These are phyloP conservation scores for Helotiales sp. DNA, from an alignment of 2,329 filamentous ascomycete species.

Conservation along the genomic window DNA sequence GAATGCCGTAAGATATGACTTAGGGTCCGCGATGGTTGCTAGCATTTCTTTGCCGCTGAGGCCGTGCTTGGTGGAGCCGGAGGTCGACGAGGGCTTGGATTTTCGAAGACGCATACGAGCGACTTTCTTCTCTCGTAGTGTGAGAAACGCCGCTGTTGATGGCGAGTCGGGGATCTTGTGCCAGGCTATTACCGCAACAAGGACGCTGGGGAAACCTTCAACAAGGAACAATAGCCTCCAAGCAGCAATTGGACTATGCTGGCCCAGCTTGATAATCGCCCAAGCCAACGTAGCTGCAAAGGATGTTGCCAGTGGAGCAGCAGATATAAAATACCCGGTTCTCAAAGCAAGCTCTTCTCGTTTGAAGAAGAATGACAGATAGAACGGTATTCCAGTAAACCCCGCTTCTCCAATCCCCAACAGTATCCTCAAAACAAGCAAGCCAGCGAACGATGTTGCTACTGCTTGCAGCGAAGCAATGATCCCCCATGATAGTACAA, in stretches of 20 bases:
- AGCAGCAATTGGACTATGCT: slow-evolving; percentile 67
- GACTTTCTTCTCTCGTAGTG: slow-evolving; percentile 63
- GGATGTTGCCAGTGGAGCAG: slow-evolving; percentile 77
- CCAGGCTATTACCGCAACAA: slow-evolving; percentile 75
- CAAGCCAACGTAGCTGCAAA: slow-evolving; percentile 81
- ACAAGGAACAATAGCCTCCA: slow-evolving; percentile 86
- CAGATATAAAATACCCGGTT: slow-evolving; percentile 85
- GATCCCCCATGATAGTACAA: slow-evolving; percentile 78
- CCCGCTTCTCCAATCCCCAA: slow-evolving; percentile 66
- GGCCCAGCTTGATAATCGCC: slow-evolving; percentile 70
- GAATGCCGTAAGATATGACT: slow-evolving; percentile 71
- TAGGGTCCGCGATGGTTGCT: slow-evolving; percentile 62
- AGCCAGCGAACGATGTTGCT: slow-evolving; percentile 61
- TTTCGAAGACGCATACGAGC: slow-evolving; percentile 65
- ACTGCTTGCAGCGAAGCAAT: slow-evolving; percentile 72
- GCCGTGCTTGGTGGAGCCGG: slow-evolving; percentile 30
- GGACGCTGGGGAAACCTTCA: slow-evolving; percentile 80
- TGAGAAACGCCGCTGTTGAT: slow-evolving; percentile 62
- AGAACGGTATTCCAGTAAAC: slow-evolving; percentile 64
- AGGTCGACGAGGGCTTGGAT: slow-evolving; percentile 19
- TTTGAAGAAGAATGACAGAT: slow-evolving; percentile 64
- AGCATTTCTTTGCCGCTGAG: slow-evolving; percentile 58
- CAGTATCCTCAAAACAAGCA: slow-evolving; percentile 55
- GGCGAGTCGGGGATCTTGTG: slow-evolving; percentile 75
- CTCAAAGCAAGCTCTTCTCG: slow-evolving; percentile 77